Conservation (phyloP, 768 basidiomycete genomes). For the Termitomyces heimii region DNA sequence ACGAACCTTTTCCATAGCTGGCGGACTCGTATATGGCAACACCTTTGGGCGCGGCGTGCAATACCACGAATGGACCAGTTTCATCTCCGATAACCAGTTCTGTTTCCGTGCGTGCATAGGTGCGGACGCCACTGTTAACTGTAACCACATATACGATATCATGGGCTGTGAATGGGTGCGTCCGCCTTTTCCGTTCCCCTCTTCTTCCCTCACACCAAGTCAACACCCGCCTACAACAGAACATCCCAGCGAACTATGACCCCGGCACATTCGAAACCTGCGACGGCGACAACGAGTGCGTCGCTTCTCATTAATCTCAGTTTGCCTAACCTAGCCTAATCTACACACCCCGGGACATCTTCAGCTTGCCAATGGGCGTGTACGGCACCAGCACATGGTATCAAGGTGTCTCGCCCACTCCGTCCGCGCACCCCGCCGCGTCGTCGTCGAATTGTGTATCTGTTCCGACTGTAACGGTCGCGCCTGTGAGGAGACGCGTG, state of each 20-base stretch:
- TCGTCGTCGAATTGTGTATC: slow-evolving; percentile 59
- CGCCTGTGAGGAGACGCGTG: slow-evolving; percentile 16
- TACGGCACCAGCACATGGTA: slow-evolving; percentile 67
- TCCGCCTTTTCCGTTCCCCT: not conserved
- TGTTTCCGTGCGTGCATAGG: slow-evolving; percentile 72
- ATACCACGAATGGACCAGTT: slow-evolving; percentile 82
- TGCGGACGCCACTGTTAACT: slow-evolving; percentile 47
- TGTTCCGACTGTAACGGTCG: slow-evolving; percentile 26
- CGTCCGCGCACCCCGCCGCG: slow-evolving; percentile 52
- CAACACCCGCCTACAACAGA: slow-evolving; percentile 29
- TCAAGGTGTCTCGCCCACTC: slow-evolving; percentile 57
- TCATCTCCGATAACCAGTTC: slow-evolving; percentile 63
- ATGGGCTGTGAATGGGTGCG: slow-evolving; percentile 54
- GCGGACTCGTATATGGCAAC: slow-evolving; percentile 67
- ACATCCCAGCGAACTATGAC: slow-evolving; percentile 67
- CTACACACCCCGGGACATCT: not conserved
- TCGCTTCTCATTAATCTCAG: not conserved
- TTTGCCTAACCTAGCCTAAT: no score
- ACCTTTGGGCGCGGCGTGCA: slow-evolving; percentile 43
- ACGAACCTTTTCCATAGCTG: slow-evolving; percentile 32
- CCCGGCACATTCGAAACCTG: slow-evolving; percentile 63
- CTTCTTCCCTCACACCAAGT: not conserved
- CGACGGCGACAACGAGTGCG: slow-evolving; percentile 48
- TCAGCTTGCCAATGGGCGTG: slow-evolving; percentile 57
- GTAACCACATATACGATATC: slow-evolving; percentile 76